Evolutionary conservation across 1,139 yeast species (phyloP).

Genomic region (Saccharomyces hybrid): DNA sequence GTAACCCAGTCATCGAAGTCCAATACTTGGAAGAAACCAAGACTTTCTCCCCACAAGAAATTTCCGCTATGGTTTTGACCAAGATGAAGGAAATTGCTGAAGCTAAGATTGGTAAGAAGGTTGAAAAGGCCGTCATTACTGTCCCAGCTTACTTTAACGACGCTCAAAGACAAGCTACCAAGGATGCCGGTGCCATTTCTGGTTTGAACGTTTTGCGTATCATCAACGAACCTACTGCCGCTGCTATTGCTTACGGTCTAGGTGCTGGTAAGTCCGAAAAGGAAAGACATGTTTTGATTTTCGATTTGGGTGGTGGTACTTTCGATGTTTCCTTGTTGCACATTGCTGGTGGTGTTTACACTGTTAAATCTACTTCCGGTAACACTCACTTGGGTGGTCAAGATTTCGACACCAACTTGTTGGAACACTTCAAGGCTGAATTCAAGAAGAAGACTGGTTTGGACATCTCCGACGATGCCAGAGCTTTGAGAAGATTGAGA

Average conservation of each 20-base stretch:
- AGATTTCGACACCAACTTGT: slow-evolving; percentile 95
- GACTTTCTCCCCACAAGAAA: slow-evolving; percentile 82
- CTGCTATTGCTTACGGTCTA: slow-evolving; percentile 92
- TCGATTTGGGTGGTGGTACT: slow-evolving; percentile 95
- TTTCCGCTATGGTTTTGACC: slow-evolving; percentile 83
- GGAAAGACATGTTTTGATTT: slow-evolving; percentile 82
- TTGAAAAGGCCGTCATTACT: slow-evolving; percentile 90
- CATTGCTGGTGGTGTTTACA: slow-evolving; percentile 98
- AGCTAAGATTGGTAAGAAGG: slow-evolving; percentile 81
- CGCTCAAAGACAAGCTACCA: slow-evolving; percentile 94
- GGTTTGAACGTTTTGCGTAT: slow-evolving; percentile 87
- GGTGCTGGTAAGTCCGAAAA: slow-evolving; percentile 88
- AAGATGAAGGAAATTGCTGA: slow-evolving; percentile 93
- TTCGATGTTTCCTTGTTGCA: slow-evolving; percentile 91
- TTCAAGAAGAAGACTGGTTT: slow-evolving; percentile 95
- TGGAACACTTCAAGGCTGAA: slow-evolving; percentile 88
- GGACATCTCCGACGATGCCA: slow-evolving; percentile 85
- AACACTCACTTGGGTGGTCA: slow-evolving; percentile 99
- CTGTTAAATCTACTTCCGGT: slow-evolving; percentile 99
- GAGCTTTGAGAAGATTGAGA: slow-evolving; percentile 97
- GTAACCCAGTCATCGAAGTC: slow-evolving; percentile 76
- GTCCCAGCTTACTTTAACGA: slow-evolving; percentile 96
- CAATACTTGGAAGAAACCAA: slow-evolving; percentile 61
- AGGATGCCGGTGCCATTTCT: slow-evolving; percentile 92
- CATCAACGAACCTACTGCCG: slow-evolving; percentile 93